Evolutionary conservation across 2,329 filamentous ascomycete genomes (phyloP).

Genomic region (Cercospora zeina): DNA sequence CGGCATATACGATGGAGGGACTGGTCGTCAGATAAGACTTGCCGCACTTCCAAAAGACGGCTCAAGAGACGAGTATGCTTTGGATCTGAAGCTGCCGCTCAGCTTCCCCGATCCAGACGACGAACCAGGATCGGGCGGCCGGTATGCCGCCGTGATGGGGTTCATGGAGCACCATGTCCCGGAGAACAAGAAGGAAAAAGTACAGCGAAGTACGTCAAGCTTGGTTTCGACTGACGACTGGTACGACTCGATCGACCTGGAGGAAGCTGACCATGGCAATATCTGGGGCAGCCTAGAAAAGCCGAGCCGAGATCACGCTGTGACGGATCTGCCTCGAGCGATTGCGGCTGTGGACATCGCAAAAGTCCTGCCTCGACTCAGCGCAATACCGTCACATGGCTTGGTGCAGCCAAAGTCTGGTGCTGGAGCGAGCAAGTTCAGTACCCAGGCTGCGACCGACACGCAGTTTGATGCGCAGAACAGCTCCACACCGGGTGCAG

Average conservation of each 20-base stretch:
- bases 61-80: constrained; percentile 17
- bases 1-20: constrained; percentile 44
- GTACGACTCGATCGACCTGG: constrained; percentile 28
- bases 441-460: constrained; percentile 33
- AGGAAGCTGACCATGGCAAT: constrained; percentile 45
- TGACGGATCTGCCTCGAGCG: constrained; percentile 61
- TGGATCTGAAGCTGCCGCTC: constrained; percentile 15
- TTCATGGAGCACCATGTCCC: constrained; percentile 31
- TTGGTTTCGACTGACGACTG: constrained; percentile 32
- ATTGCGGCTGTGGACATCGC: constrained; percentile 75
- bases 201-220: neutral
- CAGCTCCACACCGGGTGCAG: constrained; percentile 14
- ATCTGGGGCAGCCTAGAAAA: constrained; percentile 3
- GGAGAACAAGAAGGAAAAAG: constrained; percentile 38
- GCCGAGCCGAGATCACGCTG: neutral
- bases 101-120: constrained; percentile 5
- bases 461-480: constrained; percentile 31
- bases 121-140: constrained; percentile 11
- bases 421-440: constrained; percentile 34
- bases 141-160: constrained; percentile 27
- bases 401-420: constrained; percentile 30
- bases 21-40: constrained; percentile 29
- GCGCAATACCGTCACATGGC: constrained; percentile 53
- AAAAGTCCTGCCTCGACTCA: constrained; percentile 70
- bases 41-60: constrained; percentile 12